Conservation (phyloP, 495 filamentous ascomycete species). For the Xylaria palmicola region DNA sequence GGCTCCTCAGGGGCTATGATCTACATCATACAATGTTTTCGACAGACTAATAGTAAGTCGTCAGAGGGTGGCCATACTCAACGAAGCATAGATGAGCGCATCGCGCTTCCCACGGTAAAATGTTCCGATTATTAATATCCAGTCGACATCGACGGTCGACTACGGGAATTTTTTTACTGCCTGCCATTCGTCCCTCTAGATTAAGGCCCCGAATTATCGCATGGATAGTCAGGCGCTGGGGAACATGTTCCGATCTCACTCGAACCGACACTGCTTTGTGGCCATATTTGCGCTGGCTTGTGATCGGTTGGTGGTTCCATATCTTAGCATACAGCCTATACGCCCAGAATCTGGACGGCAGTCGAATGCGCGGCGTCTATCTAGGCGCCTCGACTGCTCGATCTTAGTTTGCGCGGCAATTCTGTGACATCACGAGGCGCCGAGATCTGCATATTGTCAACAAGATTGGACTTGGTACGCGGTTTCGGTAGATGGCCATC, state of each 20-base stretch:
- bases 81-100: slow-evolving; percentile 3
- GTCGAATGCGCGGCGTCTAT: slow-evolving; percentile 17
- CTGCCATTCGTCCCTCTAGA: slow-evolving; percentile 10
- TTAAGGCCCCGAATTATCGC: neutral
- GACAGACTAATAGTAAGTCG: neutral
- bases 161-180: slow-evolving; percentile 13
- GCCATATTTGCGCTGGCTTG: neutral
- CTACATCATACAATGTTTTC: slow-evolving; percentile 1
- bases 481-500: slow-evolving; percentile 6
- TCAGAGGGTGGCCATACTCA: slow-evolving; percentile 10
- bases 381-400: slow-evolving; percentile 7
- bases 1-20: neutral
- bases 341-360: slow-evolving; percentile 10
- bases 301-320: neutral
- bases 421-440: slow-evolving; percentile 4
- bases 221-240: slow-evolving; percentile 11
- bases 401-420: slow-evolving; percentile 6
- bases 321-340: slow-evolving; percentile 14
- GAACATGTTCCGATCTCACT: neutral
- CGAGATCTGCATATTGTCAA: neutral
- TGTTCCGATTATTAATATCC: slow-evolving; percentile 17
- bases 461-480: neutral
- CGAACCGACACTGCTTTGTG: neutral
- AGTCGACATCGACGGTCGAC: neutral
- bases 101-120: slow-evolving; percentile 10